A percentile compares a stretch with the other conserved stretches of the same genome.
Conservation (phyloP, 345 rosid species). For the Punica granatum region DNA sequence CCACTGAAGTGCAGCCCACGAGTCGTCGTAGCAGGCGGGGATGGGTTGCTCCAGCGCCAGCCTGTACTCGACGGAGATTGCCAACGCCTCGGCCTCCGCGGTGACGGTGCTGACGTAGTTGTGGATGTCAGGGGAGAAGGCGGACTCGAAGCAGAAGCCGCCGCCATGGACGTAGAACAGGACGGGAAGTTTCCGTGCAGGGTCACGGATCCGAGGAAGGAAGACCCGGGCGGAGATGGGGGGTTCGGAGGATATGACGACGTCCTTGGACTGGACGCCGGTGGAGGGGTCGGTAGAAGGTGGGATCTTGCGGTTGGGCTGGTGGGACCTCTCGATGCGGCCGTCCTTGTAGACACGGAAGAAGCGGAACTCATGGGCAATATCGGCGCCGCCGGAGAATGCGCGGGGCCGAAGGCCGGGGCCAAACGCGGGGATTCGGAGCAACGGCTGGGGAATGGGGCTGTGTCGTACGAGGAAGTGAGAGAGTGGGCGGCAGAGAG, state of each 20-base stretch:
- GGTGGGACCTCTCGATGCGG: conserved; percentile 13
- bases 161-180: conserved; percentile 39
- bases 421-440: background rate
- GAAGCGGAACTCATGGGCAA: conserved; percentile 26
- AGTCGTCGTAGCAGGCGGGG: conserved; percentile 39
- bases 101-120: conserved; percentile 18
- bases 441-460: background rate
- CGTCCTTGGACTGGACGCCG: conserved; percentile 30
- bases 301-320: conserved; percentile 18
- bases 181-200: conserved; percentile 12
- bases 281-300: conserved; percentile 17
- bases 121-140: conserved; percentile 25
- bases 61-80: conserved; percentile 35
- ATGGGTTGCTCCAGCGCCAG: conserved; percentile 31
- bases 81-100: conserved; percentile 19
- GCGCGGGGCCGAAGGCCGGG: background rate
- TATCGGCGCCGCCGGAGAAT: conserved; percentile 10
- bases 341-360: conserved; percentile 29
- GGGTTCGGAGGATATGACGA: conserved; percentile 16
- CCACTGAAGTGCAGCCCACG: conserved; percentile 46
- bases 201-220: conserved; percentile 18
- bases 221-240: conserved; percentile 31
- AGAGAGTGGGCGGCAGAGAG: conserved; percentile 7
- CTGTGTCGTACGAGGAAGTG: background rate
- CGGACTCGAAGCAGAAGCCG: conserved; percentile 27